Evolutionary conservation across 2,329 filamentous ascomycete species (phyloP).

Genomic region (Reticulascus tulasneorum): DNA sequence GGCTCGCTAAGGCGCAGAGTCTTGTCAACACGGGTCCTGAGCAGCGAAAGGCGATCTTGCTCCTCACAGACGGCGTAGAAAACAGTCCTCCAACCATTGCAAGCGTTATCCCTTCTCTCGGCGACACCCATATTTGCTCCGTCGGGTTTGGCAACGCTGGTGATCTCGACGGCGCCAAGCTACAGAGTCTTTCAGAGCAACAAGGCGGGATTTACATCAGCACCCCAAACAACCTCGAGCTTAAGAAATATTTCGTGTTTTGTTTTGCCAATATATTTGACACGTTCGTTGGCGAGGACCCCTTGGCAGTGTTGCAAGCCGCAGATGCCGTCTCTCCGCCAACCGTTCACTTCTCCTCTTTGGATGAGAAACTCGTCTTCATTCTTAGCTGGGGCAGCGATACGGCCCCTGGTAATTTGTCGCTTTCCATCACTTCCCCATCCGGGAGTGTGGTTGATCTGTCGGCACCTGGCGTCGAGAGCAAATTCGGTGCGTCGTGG

Average conservation of each 20-base stretch:
- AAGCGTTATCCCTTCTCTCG: not conserved
- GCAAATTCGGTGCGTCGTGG: not conserved
- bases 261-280: slow-evolving; percentile 1
- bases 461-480: not conserved
- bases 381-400: not conserved
- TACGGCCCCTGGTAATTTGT: not conserved
- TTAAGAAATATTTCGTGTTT: not conserved
- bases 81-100: not conserved
- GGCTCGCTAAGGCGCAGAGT: not conserved
- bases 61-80: not conserved
- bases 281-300: not conserved
- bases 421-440: not conserved
- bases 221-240: not conserved
- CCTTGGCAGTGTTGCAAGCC: not conserved
- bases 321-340: not conserved
- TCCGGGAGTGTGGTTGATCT: not conserved
- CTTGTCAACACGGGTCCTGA: not conserved
- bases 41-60: not conserved
- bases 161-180: not conserved
- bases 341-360: not conserved
- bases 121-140: not conserved
- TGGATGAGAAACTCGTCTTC: not conserved
- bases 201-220: not conserved
- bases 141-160: not conserved
- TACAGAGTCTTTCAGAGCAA: not conserved